phyloP scores from a whole-genome alignment of 2,329 filamentous ascomycete species.

The Ophiobolus disseminans region DNA sequence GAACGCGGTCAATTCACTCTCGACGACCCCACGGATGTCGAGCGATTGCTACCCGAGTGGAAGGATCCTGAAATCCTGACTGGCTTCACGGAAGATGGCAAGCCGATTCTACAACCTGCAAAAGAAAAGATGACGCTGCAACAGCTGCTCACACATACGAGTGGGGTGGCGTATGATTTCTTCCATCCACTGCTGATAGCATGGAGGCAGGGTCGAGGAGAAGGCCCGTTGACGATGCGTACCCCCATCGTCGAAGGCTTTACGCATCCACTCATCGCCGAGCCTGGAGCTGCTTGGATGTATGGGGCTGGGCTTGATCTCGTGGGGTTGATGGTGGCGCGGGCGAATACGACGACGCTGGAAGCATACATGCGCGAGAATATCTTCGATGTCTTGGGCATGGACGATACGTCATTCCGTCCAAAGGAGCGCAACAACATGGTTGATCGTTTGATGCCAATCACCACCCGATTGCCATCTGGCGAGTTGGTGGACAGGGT shows the following conservation, averaged over 20 bases:
- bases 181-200: constrained; percentile 19
- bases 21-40: constrained; percentile 28
- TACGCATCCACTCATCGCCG: constrained; percentile 30
- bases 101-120: constrained; percentile 16
- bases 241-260: constrained; percentile 18
- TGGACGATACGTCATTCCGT: constrained; percentile 31
- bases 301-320: constrained; percentile 34
- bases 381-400: constrained; percentile 30
- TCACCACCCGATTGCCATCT: constrained; percentile 12
- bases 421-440: constrained; percentile 15
- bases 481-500: constrained; percentile 12
- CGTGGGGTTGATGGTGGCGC: constrained; percentile 33
- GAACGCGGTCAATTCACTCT: constrained; percentile 36
- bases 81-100: constrained; percentile 17
- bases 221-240: constrained; percentile 11
- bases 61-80: constrained; percentile 26
- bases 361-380: constrained; percentile 35
- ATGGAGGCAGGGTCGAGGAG: constrained; percentile 21
- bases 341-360: constrained; percentile 24
- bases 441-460: constrained; percentile 23
- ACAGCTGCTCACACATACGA: constrained; percentile 35
- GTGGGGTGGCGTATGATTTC: constrained; percentile 33
- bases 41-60: constrained; percentile 35
- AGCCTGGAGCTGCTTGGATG: constrained; percentile 29
- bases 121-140: constrained; percentile 29